A percentile compares a stretch with the other conserved stretches of the same genome.
Evolutionary conservation across 805 yeast genomes (phyloP).

Genomic region (Suhomyces kilbournensis): DNA sequence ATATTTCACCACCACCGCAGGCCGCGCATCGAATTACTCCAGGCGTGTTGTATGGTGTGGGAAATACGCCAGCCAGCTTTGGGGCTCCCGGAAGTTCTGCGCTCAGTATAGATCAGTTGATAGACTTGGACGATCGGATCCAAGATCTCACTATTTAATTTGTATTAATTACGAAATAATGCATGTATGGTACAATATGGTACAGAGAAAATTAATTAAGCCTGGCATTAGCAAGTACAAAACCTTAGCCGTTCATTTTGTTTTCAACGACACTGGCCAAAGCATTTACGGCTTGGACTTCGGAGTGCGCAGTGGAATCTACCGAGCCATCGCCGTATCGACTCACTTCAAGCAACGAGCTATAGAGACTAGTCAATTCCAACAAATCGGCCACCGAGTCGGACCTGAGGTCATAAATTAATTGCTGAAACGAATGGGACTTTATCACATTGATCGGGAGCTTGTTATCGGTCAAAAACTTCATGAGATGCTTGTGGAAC

Average conservation of each 20-base stretch:
- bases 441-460: conserved; percentile 47
- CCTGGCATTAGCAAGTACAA: too few species aligned
- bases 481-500: conserved; percentile 50
- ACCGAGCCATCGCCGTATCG: conserved; percentile 7
- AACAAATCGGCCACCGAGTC: conserved; percentile 45
- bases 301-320: conserved; percentile 3
- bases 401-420: conserved; percentile 48
- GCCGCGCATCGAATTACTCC: conserved; percentile 23
- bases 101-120: conserved; percentile 24
- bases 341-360: conserved; percentile 39
- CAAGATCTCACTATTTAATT: conserved; percentile 25
- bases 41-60: conserved; percentile 42
- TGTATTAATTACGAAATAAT: background rate
- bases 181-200: conserved; percentile 1
- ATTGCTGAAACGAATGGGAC: conserved; percentile 50
- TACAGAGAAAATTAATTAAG: background rate
- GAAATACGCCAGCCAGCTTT: conserved; percentile 38
- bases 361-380: conserved; percentile 45
- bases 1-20: conserved; percentile 9
- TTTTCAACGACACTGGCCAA: conserved; percentile 12
- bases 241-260: conserved; percentile 3
- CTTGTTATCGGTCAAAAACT: conserved; percentile 51
- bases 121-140: conserved; percentile 31
- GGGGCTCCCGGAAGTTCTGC: conserved; percentile 9
- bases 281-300: conserved; percentile 10